These are phyloP conservation scores for Citrus cavaleriei DNA, from an alignment of 345 rosid species.

Conservation along the genomic window DNA sequence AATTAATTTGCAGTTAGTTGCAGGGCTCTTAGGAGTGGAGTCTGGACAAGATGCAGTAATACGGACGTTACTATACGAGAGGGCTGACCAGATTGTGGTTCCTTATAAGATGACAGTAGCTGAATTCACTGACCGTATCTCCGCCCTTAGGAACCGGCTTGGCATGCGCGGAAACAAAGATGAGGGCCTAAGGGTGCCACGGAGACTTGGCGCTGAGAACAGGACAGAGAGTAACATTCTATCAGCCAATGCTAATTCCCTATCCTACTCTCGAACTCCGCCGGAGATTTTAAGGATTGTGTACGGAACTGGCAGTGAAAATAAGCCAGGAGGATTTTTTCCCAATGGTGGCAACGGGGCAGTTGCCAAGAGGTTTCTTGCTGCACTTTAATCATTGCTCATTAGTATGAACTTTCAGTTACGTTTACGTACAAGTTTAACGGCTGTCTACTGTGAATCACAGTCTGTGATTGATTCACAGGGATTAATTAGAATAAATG, in stretches of 20 bases:
- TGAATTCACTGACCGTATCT: constrained; percentile 27
- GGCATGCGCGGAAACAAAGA: constrained; percentile 49
- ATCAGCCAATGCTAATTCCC: constrained; percentile 27
- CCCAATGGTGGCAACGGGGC: constrained; percentile 45
- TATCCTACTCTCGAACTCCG: constrained; percentile 33
- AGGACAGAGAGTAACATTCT: constrained; percentile 32
- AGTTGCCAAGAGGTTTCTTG: constrained; percentile 27
- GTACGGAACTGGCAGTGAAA: constrained; percentile 29
- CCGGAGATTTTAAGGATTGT: constrained; percentile 35
- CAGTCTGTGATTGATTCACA: no score
- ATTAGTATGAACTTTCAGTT: no score
- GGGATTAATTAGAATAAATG: not conserved
- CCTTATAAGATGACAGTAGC: constrained; percentile 42
- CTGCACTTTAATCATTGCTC: not conserved
- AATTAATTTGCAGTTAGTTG: constrained; percentile 36
- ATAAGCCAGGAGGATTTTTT: constrained; percentile 30
- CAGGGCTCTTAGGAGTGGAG: constrained; percentile 57
- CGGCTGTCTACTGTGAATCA: not conserved
- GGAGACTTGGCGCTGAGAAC: constrained; percentile 35
- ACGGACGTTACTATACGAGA: constrained; percentile 46
- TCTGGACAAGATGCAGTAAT: constrained; percentile 70
- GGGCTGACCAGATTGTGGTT: constrained; percentile 19
- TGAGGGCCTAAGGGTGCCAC: constrained; percentile 46
- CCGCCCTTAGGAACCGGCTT: constrained; percentile 33
- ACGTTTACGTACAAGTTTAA: no score